Base-by-base conservation (phyloP, 2,329 filamentous ascomycete species). In the Nothomitra cinnamomea region DNA sequence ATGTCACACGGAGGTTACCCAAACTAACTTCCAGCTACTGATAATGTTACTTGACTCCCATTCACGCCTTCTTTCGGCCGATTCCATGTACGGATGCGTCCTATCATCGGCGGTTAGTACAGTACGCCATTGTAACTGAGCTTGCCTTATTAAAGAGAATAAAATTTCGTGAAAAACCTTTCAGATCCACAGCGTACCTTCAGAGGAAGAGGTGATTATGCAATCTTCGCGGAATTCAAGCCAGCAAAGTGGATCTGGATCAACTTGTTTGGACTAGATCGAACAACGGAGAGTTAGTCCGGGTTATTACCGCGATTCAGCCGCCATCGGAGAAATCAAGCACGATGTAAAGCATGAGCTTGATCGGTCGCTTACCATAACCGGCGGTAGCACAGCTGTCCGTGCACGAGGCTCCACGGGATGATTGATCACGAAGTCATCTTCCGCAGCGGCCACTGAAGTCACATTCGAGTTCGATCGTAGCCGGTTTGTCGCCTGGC, bases 171-270 rank as follows among this genome's bases (percentile, higher is more conserved):
- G 21, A 53, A 55, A 53, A 52, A 54, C 55, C 22, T 19, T 19
- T 19, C 21, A 43, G 36, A 25, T 15, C 32, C 24, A n/a, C 48
- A 73, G 10, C 82, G 67, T 72, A 94, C 90, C 90, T 69, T 82
- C 85, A 64, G 87, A 85, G 69, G 88, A 95, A 59, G 87, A 87
- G 36, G 88, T 95, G 63, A 96, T 82, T 59, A 98, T 95, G 58
- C 84, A 84, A 61, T 94, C 83, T 65, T 95, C 84, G 53, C 90
- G 89, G 62, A 98, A 98, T n/a, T 82, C 85, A 40, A 98, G 69
- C 83, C 89, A 95, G 65, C 80, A 86, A 47, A 94, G 73, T 53
- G 89, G 88, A 67, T 96, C 87, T 56, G 82, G 79, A 65, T 95
- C 88, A 36, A 95, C 80, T 12, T 77, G 72, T 67, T 95, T 95